Base-by-base conservation (phyloP, 2,329 filamentous ascomycete genomes). In the Rhynchosporium graminicola region DNA sequence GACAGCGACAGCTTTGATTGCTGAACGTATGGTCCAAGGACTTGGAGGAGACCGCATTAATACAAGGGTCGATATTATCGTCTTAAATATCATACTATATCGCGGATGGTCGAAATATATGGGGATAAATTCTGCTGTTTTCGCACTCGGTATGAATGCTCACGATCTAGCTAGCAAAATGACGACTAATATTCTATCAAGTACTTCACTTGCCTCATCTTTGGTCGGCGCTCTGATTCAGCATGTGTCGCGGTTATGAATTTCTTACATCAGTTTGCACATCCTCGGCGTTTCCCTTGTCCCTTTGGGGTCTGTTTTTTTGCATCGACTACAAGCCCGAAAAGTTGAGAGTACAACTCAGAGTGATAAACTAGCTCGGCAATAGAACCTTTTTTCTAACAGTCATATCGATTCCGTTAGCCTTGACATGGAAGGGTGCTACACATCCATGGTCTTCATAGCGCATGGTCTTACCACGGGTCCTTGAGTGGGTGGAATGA, bases 331-430 rank as follows among this genome's bases (percentile, higher is more conserved):
- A 59, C n/a, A 54, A 31, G 3, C 61, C 59, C 33, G 46, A 62
- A 12, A 59, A 33, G 10, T 56, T 62, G 20, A 15, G 33, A 0
- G 28, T 58, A 20, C 59, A 60, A 45, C 74, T 86, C 3, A 74
- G 73, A n/a, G 77, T 80, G 3, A 79, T 90, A 20, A 87, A 90
- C 71, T 89, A 82, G 78, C 56, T 83, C n/a, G 87, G 88, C 1
- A 80, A 82, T 4, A 63, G 80, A 0, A 71, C 90, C 3, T 88
- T 90, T 70, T 77, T 87, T 20, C 79, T 76, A 7, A 82, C 81
- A 9, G 26, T 61, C 66, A 83, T 83, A 0, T 80, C 80, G 38
- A 82, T 88, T 67, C 74, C 88, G 40, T 82, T 87, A 50, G 82
- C 84, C 0, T 72, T 88, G 3, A 84, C 84, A 1, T 85, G 83